Conservation (phyloP, 257 asterid species). For the Dorcoceras hygrometricum region DNA sequence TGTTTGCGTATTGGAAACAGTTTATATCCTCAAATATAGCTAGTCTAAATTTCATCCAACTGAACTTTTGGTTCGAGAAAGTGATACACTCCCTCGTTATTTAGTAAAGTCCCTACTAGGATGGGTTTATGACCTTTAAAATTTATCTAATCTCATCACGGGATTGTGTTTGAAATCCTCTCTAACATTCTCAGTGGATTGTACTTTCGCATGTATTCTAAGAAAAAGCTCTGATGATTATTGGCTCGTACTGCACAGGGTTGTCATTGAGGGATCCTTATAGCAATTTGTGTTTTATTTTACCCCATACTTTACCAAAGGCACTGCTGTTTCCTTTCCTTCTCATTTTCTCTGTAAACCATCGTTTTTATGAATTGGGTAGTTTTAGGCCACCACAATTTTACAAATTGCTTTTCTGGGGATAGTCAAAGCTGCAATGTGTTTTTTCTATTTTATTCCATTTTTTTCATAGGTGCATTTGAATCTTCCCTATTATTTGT, state of each 20-base stretch:
- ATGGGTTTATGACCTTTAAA: background rate
- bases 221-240: background rate
- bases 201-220: background rate
- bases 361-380: background rate
- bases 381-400: constrained; percentile 8
- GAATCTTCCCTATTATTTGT: background rate
- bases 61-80: background rate
- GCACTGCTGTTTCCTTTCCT: background rate
- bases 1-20: too few relatives aligned
- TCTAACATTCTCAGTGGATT: background rate
- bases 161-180: background rate
- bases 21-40: too few relatives aligned
- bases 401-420: constrained; percentile 9
- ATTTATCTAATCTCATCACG: background rate
- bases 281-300: constrained; percentile 3
- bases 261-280: background rate
- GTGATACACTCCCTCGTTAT: background rate
- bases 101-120: background rate
- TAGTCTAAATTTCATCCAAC: background rate
- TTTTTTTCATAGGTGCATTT: background rate
- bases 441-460: constrained; percentile 9
- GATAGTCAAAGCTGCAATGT: background rate
- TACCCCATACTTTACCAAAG: background rate
- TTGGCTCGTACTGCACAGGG: constrained; percentile 14
- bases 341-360: background rate